Evolutionary conservation across 768 basidiomycete genomes (phyloP), one percentile per base, ranked within the genome.

Genomic region (Chalciporus piperatus): DNA sequence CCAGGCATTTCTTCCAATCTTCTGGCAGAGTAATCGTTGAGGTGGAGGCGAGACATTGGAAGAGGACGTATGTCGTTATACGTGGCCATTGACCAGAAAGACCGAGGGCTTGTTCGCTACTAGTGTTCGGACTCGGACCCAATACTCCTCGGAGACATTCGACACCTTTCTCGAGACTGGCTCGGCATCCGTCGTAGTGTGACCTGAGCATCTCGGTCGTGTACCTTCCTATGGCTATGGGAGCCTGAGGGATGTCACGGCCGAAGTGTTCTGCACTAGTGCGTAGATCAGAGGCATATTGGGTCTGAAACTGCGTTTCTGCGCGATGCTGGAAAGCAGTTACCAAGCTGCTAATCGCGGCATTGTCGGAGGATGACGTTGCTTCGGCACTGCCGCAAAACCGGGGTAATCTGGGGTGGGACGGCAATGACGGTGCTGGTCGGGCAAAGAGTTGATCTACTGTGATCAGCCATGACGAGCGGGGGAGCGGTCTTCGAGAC

Each of bases 71-170:
- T 3, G 60, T 22, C 4, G 71, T 71, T 16, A 72, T 45, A 4
- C 68, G 64, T 13, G 76, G 76, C 75, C 76, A 77, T 50, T 69
- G 61, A 9, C 68, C 68, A 0, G 66, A 54, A 16, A 39, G 30
- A 12, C 41, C 19, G 2, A 68, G 27, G 4, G 61, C 53, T 4
- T 27, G 28, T 51, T 71, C 68, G 3, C 50, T 50, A 9, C 17
- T 8, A 27, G 41, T 62, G 23, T 13, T 41, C 2, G 68, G 59
- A 49, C 11, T 41, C 2, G 68, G 59, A 49, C 11, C 59, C 42
- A 61, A 54, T 28, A 20, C 4, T 3, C 47, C 19, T 28, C 25
- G 27, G 43, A 68, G 12, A 23, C 14, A 1, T 3, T 14, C 9
- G 3, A 52, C 39, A 2, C 14, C 25, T 4, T 47, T 7, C 1